Conservation (phyloP, 257 asterid species). For the Scutellaria barbata region DNA sequence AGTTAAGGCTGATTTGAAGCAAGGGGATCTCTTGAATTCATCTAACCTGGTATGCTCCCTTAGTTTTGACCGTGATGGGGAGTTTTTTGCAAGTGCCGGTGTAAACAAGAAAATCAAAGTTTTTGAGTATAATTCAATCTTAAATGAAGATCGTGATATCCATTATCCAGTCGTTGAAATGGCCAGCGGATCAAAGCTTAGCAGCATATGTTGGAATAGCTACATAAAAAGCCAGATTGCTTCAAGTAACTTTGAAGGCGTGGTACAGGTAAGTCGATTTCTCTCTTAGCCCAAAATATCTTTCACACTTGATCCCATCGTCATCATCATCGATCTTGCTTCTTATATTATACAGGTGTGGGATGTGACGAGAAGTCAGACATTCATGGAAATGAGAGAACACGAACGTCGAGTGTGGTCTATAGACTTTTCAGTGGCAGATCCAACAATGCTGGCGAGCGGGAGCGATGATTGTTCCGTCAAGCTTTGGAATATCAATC, state of each 20-base stretch:
- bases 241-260: slow-evolving; percentile 98
- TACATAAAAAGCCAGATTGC: slow-evolving; percentile 96
- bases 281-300: not conserved
- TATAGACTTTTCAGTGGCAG: slow-evolving; percentile 88
- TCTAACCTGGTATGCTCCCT: slow-evolving; percentile 93
- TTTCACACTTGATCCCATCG: no score
- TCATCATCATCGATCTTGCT: slow-evolving; percentile 7
- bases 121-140: slow-evolving; percentile 77
- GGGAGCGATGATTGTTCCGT: slow-evolving; percentile 98
- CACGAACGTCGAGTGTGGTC: slow-evolving; percentile 98
- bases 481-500: slow-evolving; percentile 99
- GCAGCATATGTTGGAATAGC: slow-evolving; percentile 97
- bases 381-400: slow-evolving; percentile 94
- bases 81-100: slow-evolving; percentile 96
- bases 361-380: slow-evolving; percentile 90
- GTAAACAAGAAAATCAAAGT: slow-evolving; percentile 97
- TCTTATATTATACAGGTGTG: slow-evolving; percentile 63
- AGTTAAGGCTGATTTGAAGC: slow-evolving; percentile 91
- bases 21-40: slow-evolving; percentile 91
- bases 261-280: slow-evolving; percentile 71
- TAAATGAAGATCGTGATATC: slow-evolving; percentile 78
- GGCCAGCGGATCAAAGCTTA: slow-evolving; percentile 87
- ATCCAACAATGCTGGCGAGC: slow-evolving; percentile 95
- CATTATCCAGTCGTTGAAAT: slow-evolving; percentile 97
- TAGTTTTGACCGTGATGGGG: slow-evolving; percentile 96